phyloP scores from a whole-genome alignment of 352 stramenopile species.

The Phytopythium litorale region DNA sequence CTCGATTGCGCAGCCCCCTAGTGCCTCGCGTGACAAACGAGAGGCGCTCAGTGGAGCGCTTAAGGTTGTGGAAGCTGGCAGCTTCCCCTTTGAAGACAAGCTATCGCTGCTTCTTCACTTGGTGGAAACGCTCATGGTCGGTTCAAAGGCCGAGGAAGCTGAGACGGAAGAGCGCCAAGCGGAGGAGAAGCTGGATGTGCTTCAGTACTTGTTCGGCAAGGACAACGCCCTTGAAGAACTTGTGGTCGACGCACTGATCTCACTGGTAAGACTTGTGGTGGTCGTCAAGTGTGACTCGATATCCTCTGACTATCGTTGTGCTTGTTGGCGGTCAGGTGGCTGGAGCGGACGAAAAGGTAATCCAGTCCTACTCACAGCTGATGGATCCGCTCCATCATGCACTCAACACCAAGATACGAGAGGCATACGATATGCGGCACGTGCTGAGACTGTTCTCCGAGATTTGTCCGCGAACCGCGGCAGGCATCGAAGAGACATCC shows the following conservation, averaged over 20 bases:
- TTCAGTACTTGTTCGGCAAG: constrained; percentile 65
- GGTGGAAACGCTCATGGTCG: constrained; percentile 43
- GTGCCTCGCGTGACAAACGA: constrained; percentile 25
- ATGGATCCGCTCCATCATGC: constrained; percentile 60
- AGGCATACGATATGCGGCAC: constrained; percentile 76
- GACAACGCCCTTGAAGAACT: constrained; percentile 65
- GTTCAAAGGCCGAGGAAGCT: constrained; percentile 8
- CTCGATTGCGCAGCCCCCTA: neutral
- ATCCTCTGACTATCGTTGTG: neutral
- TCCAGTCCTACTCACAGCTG: constrained; percentile 49
- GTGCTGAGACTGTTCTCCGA: constrained; percentile 66
- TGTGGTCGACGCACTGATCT: constrained; percentile 58
- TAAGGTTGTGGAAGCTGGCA: constrained; percentile 53
- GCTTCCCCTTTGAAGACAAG: constrained; percentile 68
- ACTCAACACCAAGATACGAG: constrained; percentile 63
- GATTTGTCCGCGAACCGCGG: constrained; percentile 68
- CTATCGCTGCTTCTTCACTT: constrained; percentile 59
- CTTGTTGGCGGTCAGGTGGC: constrained; percentile 26
- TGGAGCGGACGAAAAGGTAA: constrained; percentile 46
- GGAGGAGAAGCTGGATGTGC: constrained; percentile 26
- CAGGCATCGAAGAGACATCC: constrained; percentile 71
- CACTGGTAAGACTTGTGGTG: constrained; percentile 30
- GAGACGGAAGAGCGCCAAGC: constrained; percentile 11
- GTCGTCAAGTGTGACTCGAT: neutral
- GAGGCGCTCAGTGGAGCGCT: constrained; percentile 59